These are phyloP conservation scores for Thoreauomyces humboldtii DNA, from an alignment of 192 early-diverging fungal species.

Conservation along the genomic window DNA sequence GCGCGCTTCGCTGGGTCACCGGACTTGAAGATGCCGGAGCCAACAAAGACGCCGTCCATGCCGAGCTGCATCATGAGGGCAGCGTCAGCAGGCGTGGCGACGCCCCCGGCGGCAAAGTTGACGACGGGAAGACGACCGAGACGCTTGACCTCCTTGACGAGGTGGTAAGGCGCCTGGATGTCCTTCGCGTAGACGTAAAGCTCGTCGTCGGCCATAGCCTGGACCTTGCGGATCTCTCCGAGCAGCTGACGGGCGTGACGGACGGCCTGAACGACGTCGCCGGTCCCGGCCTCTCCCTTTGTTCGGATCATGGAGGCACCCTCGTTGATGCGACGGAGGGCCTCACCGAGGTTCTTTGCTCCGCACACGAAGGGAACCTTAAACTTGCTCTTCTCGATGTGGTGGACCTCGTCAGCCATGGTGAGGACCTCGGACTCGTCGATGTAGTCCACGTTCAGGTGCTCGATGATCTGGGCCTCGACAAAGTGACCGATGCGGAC, in stretches of 20 bases:
- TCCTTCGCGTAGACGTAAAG: conserved; percentile 96
- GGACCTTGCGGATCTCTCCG: conserved; percentile 81
- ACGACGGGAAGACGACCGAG: conserved; percentile 93
- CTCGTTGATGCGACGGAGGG: conserved; percentile 92
- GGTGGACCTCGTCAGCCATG: conserved; percentile 91
- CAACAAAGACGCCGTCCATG: conserved; percentile 97
- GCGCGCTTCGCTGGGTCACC: conserved; percentile 92
- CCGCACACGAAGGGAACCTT: conserved; percentile 97
- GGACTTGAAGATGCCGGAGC: conserved; percentile 95
- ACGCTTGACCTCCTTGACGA: conserved; percentile 83
- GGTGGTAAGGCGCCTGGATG: conserved; percentile 85
- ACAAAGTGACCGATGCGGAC: conserved; percentile 99
- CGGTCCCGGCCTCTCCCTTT: conserved; percentile 98
- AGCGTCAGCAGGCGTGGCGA: conserved; percentile 98
- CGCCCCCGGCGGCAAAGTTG: conserved; percentile 96
- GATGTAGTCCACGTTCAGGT: conserved; percentile 91
- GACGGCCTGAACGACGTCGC: conserved; percentile 97
- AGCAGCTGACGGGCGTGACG: conserved; percentile 89
- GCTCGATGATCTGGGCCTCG: conserved; percentile 94
- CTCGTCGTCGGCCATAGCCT: conserved; percentile 83
- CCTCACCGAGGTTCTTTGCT: conserved; percentile 94
- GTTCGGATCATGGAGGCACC: conserved; percentile 98
- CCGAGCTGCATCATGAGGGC: conserved; percentile 99
- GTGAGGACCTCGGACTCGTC: conserved; percentile 98
- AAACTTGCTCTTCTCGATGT: conserved; percentile 92